phyloP scores from a whole-genome alignment of 306 rosid species.

The Trifolium pratense region DNA sequence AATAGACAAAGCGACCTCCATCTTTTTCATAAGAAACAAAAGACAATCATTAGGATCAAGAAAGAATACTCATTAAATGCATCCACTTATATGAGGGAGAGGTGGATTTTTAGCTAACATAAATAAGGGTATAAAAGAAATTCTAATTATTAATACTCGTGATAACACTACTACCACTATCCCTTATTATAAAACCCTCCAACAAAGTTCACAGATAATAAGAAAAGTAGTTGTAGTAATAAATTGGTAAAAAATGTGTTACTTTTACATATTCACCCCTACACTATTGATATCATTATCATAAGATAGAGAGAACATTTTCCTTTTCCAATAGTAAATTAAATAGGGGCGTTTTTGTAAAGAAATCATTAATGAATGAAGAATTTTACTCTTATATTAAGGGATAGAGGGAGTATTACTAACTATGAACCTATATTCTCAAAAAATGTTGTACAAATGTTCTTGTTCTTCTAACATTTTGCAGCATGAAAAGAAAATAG shows the following conservation, averaged over 20 bases:
- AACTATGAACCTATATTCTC: slow-evolving; percentile 2
- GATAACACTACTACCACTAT: not conserved
- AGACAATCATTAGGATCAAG: not conserved
- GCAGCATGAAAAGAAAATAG: slow-evolving; percentile 29
- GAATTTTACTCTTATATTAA: too few relatives aligned
- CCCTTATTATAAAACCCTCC: too few relatives aligned
- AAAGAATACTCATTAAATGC: not conserved
- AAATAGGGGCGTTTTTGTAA: too few relatives aligned
- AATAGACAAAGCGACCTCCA: slow-evolving; percentile 7
- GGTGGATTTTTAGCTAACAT: not conserved
- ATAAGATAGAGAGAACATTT: too few relatives aligned
- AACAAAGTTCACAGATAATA: too few relatives aligned
- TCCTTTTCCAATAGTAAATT: too few relatives aligned
- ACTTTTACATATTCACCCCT: too few relatives aligned
- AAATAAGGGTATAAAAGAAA: not conserved
- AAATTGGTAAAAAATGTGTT: too few relatives aligned
- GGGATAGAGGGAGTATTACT: not conserved
- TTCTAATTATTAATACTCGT: not conserved
- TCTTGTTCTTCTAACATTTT: slow-evolving; percentile 21
- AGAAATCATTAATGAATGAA: too few relatives aligned
- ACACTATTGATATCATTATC: too few relatives aligned
- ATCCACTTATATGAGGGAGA: not conserved
- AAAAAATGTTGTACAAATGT: slow-evolving; percentile 10
- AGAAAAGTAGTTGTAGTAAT: too few relatives aligned
- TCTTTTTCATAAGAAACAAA: not conserved